Percentiles rank a stretch among this genome's conserved stretches.
Evolutionary conservation across 78 protist genomes (phyloP).

Genomic region (Tieghemostelium lacteum): DNA sequence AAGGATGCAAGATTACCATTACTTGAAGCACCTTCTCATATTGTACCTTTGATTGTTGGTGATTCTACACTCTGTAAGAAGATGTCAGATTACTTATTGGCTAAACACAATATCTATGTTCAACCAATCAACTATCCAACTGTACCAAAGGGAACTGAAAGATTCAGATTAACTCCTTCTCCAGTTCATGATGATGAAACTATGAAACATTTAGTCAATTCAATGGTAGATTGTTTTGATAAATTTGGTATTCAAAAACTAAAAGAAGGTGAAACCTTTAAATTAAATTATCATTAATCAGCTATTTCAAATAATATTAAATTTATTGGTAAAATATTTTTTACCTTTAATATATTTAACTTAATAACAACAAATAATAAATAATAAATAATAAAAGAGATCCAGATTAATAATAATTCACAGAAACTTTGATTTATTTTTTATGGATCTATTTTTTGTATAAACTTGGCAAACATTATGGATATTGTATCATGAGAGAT

Average conservation of each 20-base stretch:
- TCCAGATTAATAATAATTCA: no score
- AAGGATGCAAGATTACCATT: slow-evolving; percentile 88
- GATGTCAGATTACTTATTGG: slow-evolving; percentile 87
- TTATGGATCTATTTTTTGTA: no score
- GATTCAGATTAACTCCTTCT: slow-evolving; percentile 92
- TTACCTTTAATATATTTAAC: no score
- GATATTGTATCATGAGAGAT: no score
- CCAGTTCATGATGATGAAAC: slow-evolving; percentile 87
- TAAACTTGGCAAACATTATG: no score
- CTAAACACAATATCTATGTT: slow-evolving; percentile 87
- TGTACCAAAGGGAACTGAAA: slow-evolving; percentile 89
- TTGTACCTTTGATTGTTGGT: slow-evolving; percentile 93
- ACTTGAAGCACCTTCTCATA: slow-evolving; percentile 83
- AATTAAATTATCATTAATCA: no score
- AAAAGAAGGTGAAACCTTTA: no score
- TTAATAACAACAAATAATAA: no score
- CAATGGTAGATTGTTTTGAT: slow-evolving; percentile 82
- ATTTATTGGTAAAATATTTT: no score
- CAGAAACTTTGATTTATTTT: no score
- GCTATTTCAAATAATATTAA: no score
- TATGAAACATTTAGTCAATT: slow-evolving; percentile 69
- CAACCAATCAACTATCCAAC: slow-evolving; percentile 97
- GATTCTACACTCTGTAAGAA: slow-evolving; percentile 85
- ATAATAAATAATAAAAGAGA: no score
- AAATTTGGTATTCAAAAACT: slow-evolving; percentile 49